Conservation (phyloP, 169 alveolate species). For the Plasmodium blacklocki region DNA sequence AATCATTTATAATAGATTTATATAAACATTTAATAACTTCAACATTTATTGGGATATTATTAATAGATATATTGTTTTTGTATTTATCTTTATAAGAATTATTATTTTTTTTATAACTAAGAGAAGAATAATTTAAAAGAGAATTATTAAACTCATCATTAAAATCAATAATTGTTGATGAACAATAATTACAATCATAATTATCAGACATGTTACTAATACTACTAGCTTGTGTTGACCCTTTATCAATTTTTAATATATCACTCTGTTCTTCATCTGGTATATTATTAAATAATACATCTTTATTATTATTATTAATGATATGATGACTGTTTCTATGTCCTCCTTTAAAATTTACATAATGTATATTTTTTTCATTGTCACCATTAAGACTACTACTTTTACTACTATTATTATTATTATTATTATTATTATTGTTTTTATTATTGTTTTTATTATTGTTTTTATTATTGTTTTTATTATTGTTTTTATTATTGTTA, state of each 20-base stretch:
- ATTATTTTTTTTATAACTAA: constrained; percentile 6
- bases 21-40: constrained; percentile 65
- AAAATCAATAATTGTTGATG: constrained; percentile 50
- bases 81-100: constrained; percentile 26
- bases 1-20: constrained; percentile 17
- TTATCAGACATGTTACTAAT: constrained; percentile 13
- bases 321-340: background rate
- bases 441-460: no score
- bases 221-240: constrained; percentile 36
- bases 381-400: background rate
- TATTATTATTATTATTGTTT: background rate
- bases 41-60: constrained; percentile 55
- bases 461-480: no score
- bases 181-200: constrained; percentile 16
- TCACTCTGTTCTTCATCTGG: constrained; percentile 7
- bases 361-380: background rate
- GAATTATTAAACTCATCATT: constrained; percentile 35
- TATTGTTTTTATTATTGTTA: no score
- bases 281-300: background rate
- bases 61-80: constrained; percentile 31
- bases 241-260: constrained; percentile 12
- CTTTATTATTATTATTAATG: background rate
- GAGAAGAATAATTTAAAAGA: constrained; percentile 19
- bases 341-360: background rate
- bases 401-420: background rate